Base-by-base conservation (phyloP, 805 yeast species). In the Cyberlindnera euphorbiae region DNA sequence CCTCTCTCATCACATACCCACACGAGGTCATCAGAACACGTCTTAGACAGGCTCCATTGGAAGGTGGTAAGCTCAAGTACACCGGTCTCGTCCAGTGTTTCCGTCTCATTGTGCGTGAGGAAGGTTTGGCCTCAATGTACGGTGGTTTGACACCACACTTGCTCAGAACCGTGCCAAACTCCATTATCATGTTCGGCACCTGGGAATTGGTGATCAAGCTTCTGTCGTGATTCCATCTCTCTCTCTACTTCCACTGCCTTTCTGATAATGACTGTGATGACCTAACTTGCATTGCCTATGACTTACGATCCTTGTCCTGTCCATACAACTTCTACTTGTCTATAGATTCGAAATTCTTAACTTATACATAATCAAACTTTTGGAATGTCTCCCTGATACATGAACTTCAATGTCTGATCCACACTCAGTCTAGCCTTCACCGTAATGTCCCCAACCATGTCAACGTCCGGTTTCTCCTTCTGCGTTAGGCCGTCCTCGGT, bases 181-280 rank as follows among this genome's bases (percentile, higher is more conserved):
- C 95, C 54, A 88, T 93, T 57, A 90, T 93, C 50, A 93, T 93
- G 98, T 93, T 93, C 67, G 98, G 99, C 30, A 89, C 97, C 4
- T 93, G 97, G 97, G 99, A 93, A 57, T 59, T 93, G 23, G 77
- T 83, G 37, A 77, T 82, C 32, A 72, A 71, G 39, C 47, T 75
- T n/a, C 59, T 80, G 18, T 72, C 79, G 12, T 62, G 49, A 40
- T 32, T 25, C 14, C 16, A n/a, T n/a, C n/a, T n/a, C n/a, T n/a
- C n/a, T n/a, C n/a, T n/a, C n/a, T n/a, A n/a, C n/a, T n/a, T n/a
- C n/a, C n/a, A n/a, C n/a, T n/a, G n/a, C n/a, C n/a, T n/a, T n/a
- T n/a, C n/a, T n/a, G n/a, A n/a, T n/a, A n/a, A n/a, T n/a, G n/a
- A n/a, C n/a, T 17, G 16, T 18, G 19, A n/a, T 22, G 13, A 19